Conservation (phyloP, 2,329 filamentous ascomycete species). For the Xylariales sp. region DNA sequence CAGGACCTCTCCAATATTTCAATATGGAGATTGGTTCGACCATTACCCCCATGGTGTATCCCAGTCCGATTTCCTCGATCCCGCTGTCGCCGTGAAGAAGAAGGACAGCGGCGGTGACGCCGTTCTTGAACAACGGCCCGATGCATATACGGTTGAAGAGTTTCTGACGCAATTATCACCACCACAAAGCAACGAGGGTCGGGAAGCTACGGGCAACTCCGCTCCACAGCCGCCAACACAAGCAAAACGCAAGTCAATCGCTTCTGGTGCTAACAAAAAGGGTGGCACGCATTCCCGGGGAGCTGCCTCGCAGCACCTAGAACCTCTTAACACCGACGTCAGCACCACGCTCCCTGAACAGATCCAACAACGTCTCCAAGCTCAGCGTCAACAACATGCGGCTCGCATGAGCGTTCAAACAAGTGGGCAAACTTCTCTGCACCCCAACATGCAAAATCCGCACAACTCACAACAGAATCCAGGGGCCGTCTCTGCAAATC, state of each 20-base stretch:
- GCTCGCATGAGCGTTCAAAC: slow-evolving; percentile 35
- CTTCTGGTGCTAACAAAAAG: slow-evolving; percentile 22
- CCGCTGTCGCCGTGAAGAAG: slow-evolving; percentile 60
- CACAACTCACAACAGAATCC: slow-evolving; percentile 32
- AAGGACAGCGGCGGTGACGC: slow-evolving; percentile 82
- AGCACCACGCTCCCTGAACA: slow-evolving; percentile 24
- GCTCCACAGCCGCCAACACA: slow-evolving; percentile 16
- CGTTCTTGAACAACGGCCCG: slow-evolving; percentile 81
- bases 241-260: slow-evolving; percentile 33
- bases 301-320: slow-evolving; percentile 28
- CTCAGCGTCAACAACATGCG: slow-evolving; percentile 31
- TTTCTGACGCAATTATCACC: slow-evolving; percentile 82
- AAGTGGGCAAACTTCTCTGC: slow-evolving; percentile 34
- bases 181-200: slow-evolving; percentile 44
- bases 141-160: slow-evolving; percentile 90
- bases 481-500: slow-evolving; percentile 13
- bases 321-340: slow-evolving; percentile 33
- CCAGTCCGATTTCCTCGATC: slow-evolving; percentile 77
- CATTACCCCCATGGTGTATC: slow-evolving; percentile 90
- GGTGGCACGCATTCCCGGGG: slow-evolving; percentile 27
- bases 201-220: slow-evolving; percentile 24
- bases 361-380: slow-evolving; percentile 29
- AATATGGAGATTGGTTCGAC: slow-evolving; percentile 98
- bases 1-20: slow-evolving; percentile 65
- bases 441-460: slow-evolving; percentile 15